Percentiles rank a stretch among this genome's conserved stretches.
Evolutionary conservation across 2,329 filamentous ascomycete species (phyloP).

Genomic region (Aspergillus neotritici): DNA sequence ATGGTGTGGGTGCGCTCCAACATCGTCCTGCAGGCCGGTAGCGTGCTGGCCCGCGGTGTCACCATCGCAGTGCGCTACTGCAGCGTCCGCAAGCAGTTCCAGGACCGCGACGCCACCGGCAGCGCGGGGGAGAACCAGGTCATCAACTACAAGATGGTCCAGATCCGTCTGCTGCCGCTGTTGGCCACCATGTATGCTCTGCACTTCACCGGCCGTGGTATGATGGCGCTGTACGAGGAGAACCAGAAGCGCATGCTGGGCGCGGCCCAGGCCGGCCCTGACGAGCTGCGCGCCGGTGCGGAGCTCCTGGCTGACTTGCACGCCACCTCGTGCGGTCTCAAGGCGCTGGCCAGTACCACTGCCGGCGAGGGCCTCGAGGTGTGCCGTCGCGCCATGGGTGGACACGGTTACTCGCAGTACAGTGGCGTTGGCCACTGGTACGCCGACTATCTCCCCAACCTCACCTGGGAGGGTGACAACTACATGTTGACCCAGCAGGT

Average conservation of each 20-base stretch:
- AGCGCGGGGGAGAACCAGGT: constrained; percentile 65
- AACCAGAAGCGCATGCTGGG: constrained; percentile 63
- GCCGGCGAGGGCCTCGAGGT: constrained; percentile 70
- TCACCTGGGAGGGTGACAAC: constrained; percentile 73
- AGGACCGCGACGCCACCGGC: constrained; percentile 62
- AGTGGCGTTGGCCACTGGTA: constrained; percentile 72
- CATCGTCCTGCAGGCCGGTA: constrained; percentile 68
- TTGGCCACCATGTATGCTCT: constrained; percentile 71
- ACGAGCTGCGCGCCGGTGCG: constrained; percentile 60
- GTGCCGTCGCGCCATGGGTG: constrained; percentile 69
- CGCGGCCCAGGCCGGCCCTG: constrained; percentile 54
- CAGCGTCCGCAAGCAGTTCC: constrained; percentile 69
- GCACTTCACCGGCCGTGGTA: constrained; percentile 70
- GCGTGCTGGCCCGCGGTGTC: constrained; percentile 66
- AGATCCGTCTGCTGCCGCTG: constrained; percentile 65
- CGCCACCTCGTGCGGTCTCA: constrained; percentile 69
- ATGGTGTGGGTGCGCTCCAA: constrained; percentile 68
- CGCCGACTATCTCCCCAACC: constrained; percentile 66
- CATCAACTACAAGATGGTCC: constrained; percentile 76
- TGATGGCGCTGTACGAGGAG: constrained; percentile 68
- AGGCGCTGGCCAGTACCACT: constrained; percentile 65
- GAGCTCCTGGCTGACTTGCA: constrained; percentile 69
- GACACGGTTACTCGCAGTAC: constrained; percentile 70
- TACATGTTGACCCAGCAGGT: constrained; percentile 80
- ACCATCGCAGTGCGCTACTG: constrained; percentile 73